Evolutionary conservation across 192 early-diverging fungal genomes (phyloP).

Genomic region (Pilobolus umbonatus): DNA sequence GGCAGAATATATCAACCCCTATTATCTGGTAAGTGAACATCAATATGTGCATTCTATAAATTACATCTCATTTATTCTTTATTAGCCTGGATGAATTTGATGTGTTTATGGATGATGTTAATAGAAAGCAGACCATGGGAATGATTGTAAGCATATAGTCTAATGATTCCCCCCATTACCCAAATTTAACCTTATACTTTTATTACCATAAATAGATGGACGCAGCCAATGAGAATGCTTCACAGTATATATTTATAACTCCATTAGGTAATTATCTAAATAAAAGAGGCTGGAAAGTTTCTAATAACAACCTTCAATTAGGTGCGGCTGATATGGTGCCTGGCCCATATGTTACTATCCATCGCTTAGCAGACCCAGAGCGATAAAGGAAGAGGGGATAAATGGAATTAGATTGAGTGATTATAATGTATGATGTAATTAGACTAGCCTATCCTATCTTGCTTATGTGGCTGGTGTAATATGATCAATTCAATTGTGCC

Average conservation of each 20-base stretch:
- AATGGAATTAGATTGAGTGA: too few relatives aligned
- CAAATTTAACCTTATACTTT: not conserved
- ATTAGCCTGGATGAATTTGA: slow-evolving; percentile 93
- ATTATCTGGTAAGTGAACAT: slow-evolving; percentile 63
- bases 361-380: slow-evolving; percentile 54
- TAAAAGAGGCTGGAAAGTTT: not conserved
- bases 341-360: slow-evolving; percentile 53
- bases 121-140: slow-evolving; percentile 79
- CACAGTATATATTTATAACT: slow-evolving; percentile 96
- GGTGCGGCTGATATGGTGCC: slow-evolving; percentile 67
- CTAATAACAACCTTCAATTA: not conserved
- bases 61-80: not conserved
- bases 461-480: too few relatives aligned
- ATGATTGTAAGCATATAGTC: slow-evolving; percentile 57
- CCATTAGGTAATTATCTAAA: slow-evolving; percentile 58
- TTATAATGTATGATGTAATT: too few relatives aligned
- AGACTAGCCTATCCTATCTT: too few relatives aligned
- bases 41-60: not conserved
- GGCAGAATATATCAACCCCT: slow-evolving; percentile 88
- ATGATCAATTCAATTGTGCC: too few relatives aligned
- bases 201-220: slow-evolving; percentile 45
- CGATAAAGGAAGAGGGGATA: too few relatives aligned
- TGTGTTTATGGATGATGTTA: slow-evolving; percentile 99
- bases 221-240: slow-evolving; percentile 61
- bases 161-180: too few relatives aligned